Evolutionary conservation across 192 early-diverging fungal genomes (phyloP).

Genomic region (Dissophora globulifera): DNA sequence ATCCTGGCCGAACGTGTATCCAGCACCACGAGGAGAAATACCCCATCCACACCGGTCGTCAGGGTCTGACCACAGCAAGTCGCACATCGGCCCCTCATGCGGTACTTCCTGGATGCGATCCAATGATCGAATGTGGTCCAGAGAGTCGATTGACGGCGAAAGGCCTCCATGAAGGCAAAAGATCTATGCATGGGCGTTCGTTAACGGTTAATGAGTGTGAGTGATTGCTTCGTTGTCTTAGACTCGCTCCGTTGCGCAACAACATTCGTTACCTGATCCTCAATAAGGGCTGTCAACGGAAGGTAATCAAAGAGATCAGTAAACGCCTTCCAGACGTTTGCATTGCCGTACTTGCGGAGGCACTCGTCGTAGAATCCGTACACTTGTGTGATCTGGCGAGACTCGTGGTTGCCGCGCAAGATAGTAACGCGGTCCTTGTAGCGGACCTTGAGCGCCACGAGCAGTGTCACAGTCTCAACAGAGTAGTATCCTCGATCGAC

Average conservation of each 20-base stretch:
- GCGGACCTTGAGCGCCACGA: conserved; percentile 95
- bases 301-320: conserved; percentile 98
- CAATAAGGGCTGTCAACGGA: conserved; percentile 95
- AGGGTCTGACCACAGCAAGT: conserved; percentile 89
- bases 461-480: conserved; percentile 96
- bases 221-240: no score
- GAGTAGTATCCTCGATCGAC: conserved; percentile 99
- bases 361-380: conserved; percentile 99
- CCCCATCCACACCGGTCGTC: conserved; percentile 91
- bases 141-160: conserved; percentile 92
- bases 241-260: no score
- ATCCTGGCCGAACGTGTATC: conserved; percentile 91
- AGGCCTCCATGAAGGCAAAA: conserved; percentile 99
- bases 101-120: conserved; percentile 95
- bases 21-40: conserved; percentile 86
- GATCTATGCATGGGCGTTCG: conserved; percentile 67
- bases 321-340: conserved; percentile 98
- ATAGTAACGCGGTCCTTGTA: conserved; percentile 95
- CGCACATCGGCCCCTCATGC: conserved; percentile 89
- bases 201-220: no score
- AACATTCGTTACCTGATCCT: conserved; percentile 74
- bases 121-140: conserved; percentile 95
- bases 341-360: conserved; percentile 96
- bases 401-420: conserved; percentile 98
- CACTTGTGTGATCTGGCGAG: conserved; percentile 98